Evolutionary conservation across 208 protist genomes (phyloP).

Genomic region (Acanthamoeba sp.): DNA sequence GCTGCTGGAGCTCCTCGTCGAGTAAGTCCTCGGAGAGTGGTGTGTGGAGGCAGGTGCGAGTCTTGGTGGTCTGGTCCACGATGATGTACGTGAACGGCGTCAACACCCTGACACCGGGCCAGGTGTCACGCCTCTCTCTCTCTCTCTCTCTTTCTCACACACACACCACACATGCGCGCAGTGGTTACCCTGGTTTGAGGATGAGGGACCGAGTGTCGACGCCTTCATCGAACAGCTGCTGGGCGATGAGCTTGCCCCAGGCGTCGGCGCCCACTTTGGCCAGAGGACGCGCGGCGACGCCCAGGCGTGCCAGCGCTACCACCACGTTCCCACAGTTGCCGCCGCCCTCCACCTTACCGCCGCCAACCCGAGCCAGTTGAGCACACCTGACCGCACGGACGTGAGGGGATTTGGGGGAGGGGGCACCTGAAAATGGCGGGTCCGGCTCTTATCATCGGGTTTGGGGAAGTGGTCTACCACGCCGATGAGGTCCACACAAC

Average conservation of each 20-base stretch:
- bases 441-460: not conserved
- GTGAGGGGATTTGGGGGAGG: no score
- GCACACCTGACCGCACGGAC: not conserved
- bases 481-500: not conserved
- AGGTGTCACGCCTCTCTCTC: no score
- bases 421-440: not conserved
- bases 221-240: not conserved
- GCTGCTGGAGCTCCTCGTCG: not conserved
- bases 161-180: not conserved
- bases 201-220: not conserved
- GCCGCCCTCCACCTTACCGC: not conserved
- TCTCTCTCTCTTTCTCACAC: no score
- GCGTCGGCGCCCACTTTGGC: constrained; percentile 6
- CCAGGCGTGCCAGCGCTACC: not conserved
- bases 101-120: not conserved
- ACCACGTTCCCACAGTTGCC: constrained; percentile 2
- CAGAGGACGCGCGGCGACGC: not conserved
- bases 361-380: no score
- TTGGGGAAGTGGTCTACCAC: not conserved
- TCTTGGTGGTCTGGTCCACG: constrained; percentile 18
- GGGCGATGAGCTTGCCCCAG: not conserved
- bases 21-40: constrained; percentile 5
- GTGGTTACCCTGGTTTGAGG: not conserved
- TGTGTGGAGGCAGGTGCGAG: constrained; percentile 47
- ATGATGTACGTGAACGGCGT: constrained; percentile 39